Base-by-base conservation (phyloP, 1,139 yeast species). In the Scheffersomyces parashehatae region DNA sequence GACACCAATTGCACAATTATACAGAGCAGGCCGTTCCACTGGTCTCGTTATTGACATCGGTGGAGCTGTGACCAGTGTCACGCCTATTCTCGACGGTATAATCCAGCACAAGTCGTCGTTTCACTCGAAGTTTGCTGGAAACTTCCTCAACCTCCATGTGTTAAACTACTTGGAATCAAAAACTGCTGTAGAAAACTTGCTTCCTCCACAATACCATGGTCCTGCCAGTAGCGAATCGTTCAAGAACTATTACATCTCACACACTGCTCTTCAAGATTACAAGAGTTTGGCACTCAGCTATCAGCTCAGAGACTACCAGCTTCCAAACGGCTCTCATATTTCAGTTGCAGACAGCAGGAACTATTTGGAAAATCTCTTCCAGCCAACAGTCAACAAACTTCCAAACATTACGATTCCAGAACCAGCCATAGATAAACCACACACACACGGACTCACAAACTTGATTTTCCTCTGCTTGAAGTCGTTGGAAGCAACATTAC, bases 21-120 rank as follows among this genome's bases (percentile, higher is more conserved):
- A 83, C 56, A 82, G 88, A 29, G 73, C 82, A 54, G 89, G 90
- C 3, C 80, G 80, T 55, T 73, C 83, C 15, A 80, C 83, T 10
- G 86, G 88, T 5, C 68, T 86, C 46, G 85, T 85, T 15, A 75
- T 86, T 31, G 91, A 86, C 55, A 62, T 86, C 37, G 93, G 91
- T 3, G 73, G 84, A 2, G 69, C 82, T 16, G 75, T 77, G 3
- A 73, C 83, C 20, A 74, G 81, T 38, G 82, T 85, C 5, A 84
- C 90, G 0, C 91, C 93, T 11, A 75, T 86, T 29, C 69, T 82
- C 49, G 90, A 85, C 56, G 95, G 93, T 26, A 77, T 79, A 13
- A 77, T 85, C 43, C 77, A 84, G 44, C 68, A 73, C 48, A 83
- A 83, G 55, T 82, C 85, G 39, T 70, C 82, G 7, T 68, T 74